phyloP scores from a whole-genome alignment of 2,329 filamentous ascomycete genomes.

The Cladosporium velox region DNA sequence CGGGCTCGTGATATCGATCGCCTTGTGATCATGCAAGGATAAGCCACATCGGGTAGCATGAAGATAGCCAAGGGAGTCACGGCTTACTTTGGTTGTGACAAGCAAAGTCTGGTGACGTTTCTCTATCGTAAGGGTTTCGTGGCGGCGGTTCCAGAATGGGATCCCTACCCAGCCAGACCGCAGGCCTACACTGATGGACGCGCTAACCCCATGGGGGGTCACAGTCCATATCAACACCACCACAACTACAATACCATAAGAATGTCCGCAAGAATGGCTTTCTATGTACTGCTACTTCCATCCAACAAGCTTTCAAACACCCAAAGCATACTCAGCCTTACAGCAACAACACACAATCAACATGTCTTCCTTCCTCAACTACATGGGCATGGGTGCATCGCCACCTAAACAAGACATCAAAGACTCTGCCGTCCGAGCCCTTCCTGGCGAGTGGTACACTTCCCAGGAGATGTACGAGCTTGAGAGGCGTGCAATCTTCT shows the following conservation, averaged over 20 bases:
- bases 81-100: slow-evolving; percentile 5
- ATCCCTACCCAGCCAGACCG: slow-evolving; percentile 15
- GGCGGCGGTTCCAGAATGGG: slow-evolving; percentile 19
- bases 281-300: slow-evolving; percentile 5
- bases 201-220: slow-evolving; percentile 20
- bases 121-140: slow-evolving; percentile 17
- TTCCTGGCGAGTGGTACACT: slow-evolving; percentile 57
- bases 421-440: slow-evolving; percentile 43
- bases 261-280: slow-evolving; percentile 8
- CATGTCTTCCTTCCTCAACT: slow-evolving; percentile 27
- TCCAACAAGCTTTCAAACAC: slow-evolving; percentile 8
- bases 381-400: slow-evolving; percentile 42
- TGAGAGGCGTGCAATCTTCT: slow-evolving; percentile 60
- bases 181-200: slow-evolving; percentile 11
- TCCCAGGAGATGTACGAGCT: slow-evolving; percentile 59
- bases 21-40: neutral
- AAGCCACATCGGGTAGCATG: slow-evolving; percentile 19
- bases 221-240: slow-evolving; percentile 18
- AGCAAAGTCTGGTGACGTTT: slow-evolving; percentile 14
- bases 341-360: slow-evolving; percentile 7
- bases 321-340: slow-evolving; percentile 12
- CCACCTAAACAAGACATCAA: slow-evolving; percentile 24
- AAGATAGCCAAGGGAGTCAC: slow-evolving; percentile 8
- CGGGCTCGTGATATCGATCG: slow-evolving; percentile 19
- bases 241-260: slow-evolving; percentile 16